Percentiles rank a stretch among this genome's conserved stretches.
phyloP scores from a whole-genome alignment of 345 rosid species.

The Murraya paniculata region DNA sequence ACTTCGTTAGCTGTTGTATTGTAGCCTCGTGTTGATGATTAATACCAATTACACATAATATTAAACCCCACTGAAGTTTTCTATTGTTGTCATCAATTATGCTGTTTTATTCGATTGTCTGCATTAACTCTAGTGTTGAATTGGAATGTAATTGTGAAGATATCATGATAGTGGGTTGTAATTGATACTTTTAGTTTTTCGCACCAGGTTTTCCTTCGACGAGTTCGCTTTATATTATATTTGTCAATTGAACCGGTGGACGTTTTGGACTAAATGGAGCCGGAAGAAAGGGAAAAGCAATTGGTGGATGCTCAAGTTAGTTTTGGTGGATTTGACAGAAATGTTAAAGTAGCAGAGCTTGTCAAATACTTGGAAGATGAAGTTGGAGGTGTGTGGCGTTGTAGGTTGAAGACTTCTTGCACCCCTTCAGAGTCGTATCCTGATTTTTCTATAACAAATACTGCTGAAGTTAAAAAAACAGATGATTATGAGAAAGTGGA shows the following conservation, averaged over 20 bases:
- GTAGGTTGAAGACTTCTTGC: conserved; percentile 83
- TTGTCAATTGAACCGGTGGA: neutral
- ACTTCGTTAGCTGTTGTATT: neutral
- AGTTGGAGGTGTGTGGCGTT: conserved; percentile 68
- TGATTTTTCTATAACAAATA: conserved; percentile 38
- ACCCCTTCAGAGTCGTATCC: conserved; percentile 85
- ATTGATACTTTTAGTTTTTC: neutral
- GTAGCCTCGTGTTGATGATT: neutral
- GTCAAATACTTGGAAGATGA: conserved; percentile 49
- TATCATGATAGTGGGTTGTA: neutral
- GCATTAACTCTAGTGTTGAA: neutral
- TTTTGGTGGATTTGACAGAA: conserved; percentile 66
- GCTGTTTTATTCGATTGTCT: neutral
- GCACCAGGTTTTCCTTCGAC: neutral
- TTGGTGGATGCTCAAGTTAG: conserved; percentile 68
- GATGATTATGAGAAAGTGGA: conserved; percentile 55
- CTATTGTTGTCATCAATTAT: neutral
- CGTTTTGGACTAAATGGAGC: conserved; percentile 32
- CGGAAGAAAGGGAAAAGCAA: conserved; percentile 33
- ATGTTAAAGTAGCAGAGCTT: conserved; percentile 59
- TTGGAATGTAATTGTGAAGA: neutral
- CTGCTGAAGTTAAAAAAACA: conserved; percentile 21
- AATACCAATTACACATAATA: neutral
- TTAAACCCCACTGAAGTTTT: neutral
- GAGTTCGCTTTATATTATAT: neutral